These are phyloP conservation scores for Pythium brachiatum DNA, from an alignment of 352 stramenopile species.

Conservation along the genomic window DNA sequence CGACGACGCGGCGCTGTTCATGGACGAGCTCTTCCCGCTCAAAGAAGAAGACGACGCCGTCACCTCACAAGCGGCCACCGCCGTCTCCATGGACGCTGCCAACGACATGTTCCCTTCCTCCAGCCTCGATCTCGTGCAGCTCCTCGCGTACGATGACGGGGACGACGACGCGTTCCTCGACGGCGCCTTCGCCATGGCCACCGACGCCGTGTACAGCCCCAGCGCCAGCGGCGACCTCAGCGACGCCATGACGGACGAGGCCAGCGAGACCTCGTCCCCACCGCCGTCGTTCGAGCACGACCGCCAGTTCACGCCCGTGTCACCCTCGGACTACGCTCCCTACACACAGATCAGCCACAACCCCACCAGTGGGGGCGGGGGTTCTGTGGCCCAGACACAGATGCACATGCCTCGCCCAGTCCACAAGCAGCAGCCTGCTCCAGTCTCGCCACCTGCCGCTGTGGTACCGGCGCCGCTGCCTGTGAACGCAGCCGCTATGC, in stretches of 20 bases:
- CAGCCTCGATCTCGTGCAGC: constrained; percentile 37
- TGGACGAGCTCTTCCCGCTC: constrained; percentile 49
- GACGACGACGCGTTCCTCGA: constrained; percentile 29
- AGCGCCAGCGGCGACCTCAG: constrained; percentile 45
- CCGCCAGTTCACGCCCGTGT: constrained; percentile 17
- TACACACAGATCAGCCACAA: constrained; percentile 1
- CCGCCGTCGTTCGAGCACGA: constrained; percentile 33
- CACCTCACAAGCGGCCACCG: constrained; percentile 21
- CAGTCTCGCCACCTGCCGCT: constrained; percentile 4
- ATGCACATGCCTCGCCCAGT: neutral
- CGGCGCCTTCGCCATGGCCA: constrained; percentile 3
- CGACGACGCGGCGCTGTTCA: constrained; percentile 29
- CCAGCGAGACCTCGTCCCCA: constrained; percentile 49
- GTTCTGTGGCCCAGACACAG: neutral
- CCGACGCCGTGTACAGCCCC: constrained; percentile 30
- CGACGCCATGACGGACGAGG: constrained; percentile 34
- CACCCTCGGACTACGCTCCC: constrained; percentile 22
- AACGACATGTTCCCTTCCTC: constrained; percentile 19
- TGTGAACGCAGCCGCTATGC: constrained; percentile 15
- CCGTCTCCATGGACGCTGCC: constrained; percentile 10
- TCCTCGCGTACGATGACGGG: constrained; percentile 34
- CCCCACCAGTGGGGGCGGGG: neutral
- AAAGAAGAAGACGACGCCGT: constrained; percentile 37
- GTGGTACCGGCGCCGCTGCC: neutral
- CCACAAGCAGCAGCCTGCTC: neutral